Percentiles rank a stretch among this genome's conserved stretches.
phyloP scores from a whole-genome alignment of 768 basidiomycete species.

The Mycena kentingensis region DNA sequence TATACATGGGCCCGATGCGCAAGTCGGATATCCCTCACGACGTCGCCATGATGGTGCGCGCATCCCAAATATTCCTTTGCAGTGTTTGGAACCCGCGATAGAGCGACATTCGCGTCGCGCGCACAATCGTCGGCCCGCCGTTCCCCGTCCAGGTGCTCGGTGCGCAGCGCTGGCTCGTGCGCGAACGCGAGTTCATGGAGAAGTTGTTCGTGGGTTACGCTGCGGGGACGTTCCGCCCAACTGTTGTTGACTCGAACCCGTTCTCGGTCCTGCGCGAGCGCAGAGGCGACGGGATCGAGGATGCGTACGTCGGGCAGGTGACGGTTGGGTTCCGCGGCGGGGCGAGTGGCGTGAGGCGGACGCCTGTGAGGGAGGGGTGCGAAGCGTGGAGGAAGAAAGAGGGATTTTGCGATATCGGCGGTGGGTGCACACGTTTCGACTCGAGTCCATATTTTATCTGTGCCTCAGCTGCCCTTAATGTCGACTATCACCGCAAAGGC shows the following conservation, averaged over 20 bases:
- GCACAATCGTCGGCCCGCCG: conserved; percentile 13
- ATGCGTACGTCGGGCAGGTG: conserved; percentile 18
- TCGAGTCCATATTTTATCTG: background rate
- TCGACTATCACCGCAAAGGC: conserved; percentile 17
- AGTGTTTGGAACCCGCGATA: no score
- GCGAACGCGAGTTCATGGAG: conserved; percentile 3
- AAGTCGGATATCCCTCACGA: conserved; percentile 15
- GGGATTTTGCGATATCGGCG: conserved; percentile 15
- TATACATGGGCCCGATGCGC: conserved; percentile 12
- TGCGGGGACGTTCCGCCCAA: conserved; percentile 8
- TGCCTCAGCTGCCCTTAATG: conserved; percentile 11
- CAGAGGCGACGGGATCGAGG: conserved; percentile 1
- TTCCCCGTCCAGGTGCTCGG: conserved; percentile 11
- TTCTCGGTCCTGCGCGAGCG: conserved; percentile 17
- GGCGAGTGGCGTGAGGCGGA: background rate
- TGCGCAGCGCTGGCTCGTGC: conserved; percentile 6
- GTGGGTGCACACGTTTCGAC: background rate
- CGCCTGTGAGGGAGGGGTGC: conserved; percentile 14
- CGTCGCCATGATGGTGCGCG: conserved; percentile 18
- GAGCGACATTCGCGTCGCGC: conserved; percentile 22
- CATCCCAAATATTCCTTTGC: no score
- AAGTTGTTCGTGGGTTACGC: conserved; percentile 13
- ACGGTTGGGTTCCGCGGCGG: background rate
- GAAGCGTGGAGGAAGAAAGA: conserved; percentile 17
- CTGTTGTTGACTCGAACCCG: conserved; percentile 1